Evolutionary conservation across 441 rosid genomes (phyloP).

Genomic region (Adansonia grandidieri): DNA sequence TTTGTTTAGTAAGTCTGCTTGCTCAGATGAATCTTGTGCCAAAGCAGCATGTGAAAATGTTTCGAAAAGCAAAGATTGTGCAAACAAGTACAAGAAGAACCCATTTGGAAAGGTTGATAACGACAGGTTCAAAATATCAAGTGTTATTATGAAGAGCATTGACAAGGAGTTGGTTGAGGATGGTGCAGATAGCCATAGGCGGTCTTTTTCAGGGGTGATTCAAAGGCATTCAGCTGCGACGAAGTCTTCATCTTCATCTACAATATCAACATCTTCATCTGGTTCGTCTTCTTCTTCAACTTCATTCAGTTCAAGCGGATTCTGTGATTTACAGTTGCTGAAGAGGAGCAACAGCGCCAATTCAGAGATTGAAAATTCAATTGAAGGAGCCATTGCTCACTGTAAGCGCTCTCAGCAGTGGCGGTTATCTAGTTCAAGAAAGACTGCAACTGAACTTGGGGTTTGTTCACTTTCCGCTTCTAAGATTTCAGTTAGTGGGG

Average conservation of each 20-base stretch:
- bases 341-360: conserved; percentile 68
- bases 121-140: conserved; percentile 35
- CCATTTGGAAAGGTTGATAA: conserved; percentile 34
- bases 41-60: conserved; percentile 34
- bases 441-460: conserved; percentile 44
- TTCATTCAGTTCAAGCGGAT: conserved; percentile 59
- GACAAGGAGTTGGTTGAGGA: conserved; percentile 44
- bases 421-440: conserved; percentile 36
- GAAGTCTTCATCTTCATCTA: conserved; percentile 50
- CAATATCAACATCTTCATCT: conserved; percentile 46
- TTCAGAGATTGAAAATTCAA: conserved; percentile 67
- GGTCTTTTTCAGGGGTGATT: conserved; percentile 79
- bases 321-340: conserved; percentile 53
- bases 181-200: conserved; percentile 48
- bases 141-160: conserved; percentile 36
- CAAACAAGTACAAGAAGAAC: conserved; percentile 45
- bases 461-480: conserved; percentile 49
- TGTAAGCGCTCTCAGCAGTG: conserved; percentile 70
- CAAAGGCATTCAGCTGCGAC: conserved; percentile 48
- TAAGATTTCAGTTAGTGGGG: conserved; percentile 44
- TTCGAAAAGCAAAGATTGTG: conserved; percentile 30
- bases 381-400: conserved; percentile 91
- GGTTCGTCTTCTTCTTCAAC: conserved; percentile 59
- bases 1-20: conserved; percentile 59
- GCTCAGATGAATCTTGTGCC: conserved; percentile 51